Evolutionary conservation across 2,329 filamentous ascomycete genomes (phyloP).

Genomic region (Lecanoromycetidae sp.): DNA sequence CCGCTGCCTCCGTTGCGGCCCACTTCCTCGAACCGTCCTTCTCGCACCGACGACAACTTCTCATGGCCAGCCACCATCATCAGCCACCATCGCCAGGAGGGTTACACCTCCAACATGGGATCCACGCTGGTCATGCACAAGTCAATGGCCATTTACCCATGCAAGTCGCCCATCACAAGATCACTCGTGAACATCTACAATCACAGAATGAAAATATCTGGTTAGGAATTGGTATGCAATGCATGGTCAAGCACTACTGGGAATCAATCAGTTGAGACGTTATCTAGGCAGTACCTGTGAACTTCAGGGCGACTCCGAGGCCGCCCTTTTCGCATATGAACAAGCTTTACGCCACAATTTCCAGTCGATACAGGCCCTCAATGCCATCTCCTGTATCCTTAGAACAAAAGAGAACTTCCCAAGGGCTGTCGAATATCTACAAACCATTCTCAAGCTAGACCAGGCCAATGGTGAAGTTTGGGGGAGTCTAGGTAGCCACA

Average conservation of each 20-base stretch:
- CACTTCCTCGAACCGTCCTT: background rate
- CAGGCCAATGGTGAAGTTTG: conserved; percentile 84
- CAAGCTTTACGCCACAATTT: conserved; percentile 77
- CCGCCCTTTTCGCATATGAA: conserved; percentile 83
- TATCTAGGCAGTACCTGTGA: conserved; percentile 62
- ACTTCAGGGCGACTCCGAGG: conserved; percentile 74
- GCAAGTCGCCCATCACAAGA: conserved; percentile 37
- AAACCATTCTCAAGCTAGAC: conserved; percentile 83
- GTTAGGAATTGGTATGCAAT: conserved; percentile 72
- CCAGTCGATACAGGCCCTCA: conserved; percentile 84
- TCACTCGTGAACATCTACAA: conserved; percentile 61
- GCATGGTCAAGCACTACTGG: conserved; percentile 16
- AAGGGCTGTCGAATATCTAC: conserved; percentile 85
- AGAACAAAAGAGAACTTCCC: conserved; percentile 87
- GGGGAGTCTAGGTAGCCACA: conserved; percentile 70
- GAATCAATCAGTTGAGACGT: conserved; percentile 25
- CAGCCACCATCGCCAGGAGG: conserved; percentile 69
- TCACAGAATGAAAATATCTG: conserved; percentile 78
- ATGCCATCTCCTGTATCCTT: conserved; percentile 81
- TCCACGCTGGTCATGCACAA: conserved; percentile 49
- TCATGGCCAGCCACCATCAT: conserved; percentile 38
- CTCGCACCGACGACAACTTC: too few species aligned
- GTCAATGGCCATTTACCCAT: conserved; percentile 39
- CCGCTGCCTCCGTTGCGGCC: conserved; percentile 2
- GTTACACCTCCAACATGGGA: conserved; percentile 55